A percentile compares a stretch with the other conserved stretches of the same genome.
Evolutionary conservation across 176 grass and related monocot species (phyloP).

Genomic region (Aegilops speltoides): DNA sequence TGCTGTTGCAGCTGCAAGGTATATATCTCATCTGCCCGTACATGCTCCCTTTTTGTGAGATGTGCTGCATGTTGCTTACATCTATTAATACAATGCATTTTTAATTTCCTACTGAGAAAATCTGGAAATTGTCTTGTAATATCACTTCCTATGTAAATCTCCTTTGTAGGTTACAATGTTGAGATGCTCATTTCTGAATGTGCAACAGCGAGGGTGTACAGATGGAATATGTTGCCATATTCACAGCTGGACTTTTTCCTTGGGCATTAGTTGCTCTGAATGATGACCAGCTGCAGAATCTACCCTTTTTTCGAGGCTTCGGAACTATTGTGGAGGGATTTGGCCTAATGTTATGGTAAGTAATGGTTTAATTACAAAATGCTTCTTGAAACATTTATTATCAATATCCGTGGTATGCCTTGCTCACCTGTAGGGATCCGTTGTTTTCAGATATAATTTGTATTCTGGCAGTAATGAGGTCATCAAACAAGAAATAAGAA

Average conservation of each 20-base stretch:
- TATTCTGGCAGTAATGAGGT: too few relatives aligned
- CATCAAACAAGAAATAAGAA: too few relatives aligned
- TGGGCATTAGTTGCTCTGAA: constrained; percentile 79
- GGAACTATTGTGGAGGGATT: too few relatives aligned
- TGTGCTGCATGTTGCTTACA: constrained; percentile 2
- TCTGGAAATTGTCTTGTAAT: background rate
- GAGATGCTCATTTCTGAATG: constrained; percentile 18
- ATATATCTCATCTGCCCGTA: background rate
- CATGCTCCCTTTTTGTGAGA: background rate
- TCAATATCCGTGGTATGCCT: too few relatives aligned
- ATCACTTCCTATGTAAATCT: background rate
- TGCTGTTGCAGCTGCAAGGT: constrained; percentile 81
- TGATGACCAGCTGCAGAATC: too few relatives aligned
- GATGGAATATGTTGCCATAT: constrained; percentile 76
- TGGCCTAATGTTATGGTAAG: too few relatives aligned
- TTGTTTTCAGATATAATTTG: too few relatives aligned
- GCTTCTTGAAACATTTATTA: too few relatives aligned
- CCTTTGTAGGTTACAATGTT: constrained; percentile 4
- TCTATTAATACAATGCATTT: background rate
- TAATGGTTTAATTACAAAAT: too few relatives aligned
- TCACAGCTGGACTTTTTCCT: constrained; percentile 70
- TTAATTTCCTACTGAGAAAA: background rate
- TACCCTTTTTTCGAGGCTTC: too few relatives aligned
- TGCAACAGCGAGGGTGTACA: constrained; percentile 65
- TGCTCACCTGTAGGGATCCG: too few relatives aligned